phyloP scores from a whole-genome alignment of 352 stramenopile species.

The Phytophthora cryptogea region DNA sequence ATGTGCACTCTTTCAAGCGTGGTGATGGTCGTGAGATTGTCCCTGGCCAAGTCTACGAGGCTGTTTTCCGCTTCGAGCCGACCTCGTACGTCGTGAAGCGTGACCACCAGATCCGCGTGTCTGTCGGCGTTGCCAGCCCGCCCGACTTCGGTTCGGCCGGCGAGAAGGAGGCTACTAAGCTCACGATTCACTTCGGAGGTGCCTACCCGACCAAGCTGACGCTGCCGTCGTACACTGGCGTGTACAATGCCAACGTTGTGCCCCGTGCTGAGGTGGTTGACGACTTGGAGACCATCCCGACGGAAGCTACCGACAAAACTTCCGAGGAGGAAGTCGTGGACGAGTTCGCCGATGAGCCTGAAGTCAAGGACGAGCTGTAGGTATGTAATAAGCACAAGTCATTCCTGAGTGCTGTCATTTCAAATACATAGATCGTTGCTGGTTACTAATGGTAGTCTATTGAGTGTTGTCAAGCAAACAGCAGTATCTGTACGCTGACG shows the following conservation, averaged over 20 bases:
- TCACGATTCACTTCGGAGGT: conserved; percentile 77
- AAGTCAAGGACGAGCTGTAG: conserved; percentile 61
- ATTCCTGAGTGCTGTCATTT: conserved; percentile 8
- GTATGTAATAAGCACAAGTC: conserved; percentile 15
- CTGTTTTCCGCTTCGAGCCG: conserved; percentile 75
- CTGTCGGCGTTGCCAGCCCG: conserved; percentile 59
- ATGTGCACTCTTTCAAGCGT: conserved; percentile 74
- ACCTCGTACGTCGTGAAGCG: conserved; percentile 81
- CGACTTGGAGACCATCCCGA: conserved; percentile 33
- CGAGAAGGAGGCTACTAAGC: conserved; percentile 58
- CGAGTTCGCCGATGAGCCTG: conserved; percentile 59
- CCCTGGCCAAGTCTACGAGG: conserved; percentile 72
- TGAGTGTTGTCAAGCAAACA: conserved; percentile 14
- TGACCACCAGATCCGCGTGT: conserved; percentile 76
- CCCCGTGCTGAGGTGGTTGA: conserved; percentile 36
- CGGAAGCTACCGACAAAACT: conserved; percentile 20
- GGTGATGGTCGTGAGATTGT: conserved; percentile 62
- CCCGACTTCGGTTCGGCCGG: conserved; percentile 61
- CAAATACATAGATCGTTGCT: conserved; percentile 31
- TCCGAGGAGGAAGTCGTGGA: conserved; percentile 42
- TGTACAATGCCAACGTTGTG: conserved; percentile 72
- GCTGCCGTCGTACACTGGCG: conserved; percentile 58
- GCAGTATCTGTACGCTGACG: conserved; percentile 54
- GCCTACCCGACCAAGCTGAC: conserved; percentile 74
- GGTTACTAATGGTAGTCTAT: conserved; percentile 1